Conservation (phyloP, 2,329 filamentous ascomycete genomes). For the Apiospora koreana region DNA sequence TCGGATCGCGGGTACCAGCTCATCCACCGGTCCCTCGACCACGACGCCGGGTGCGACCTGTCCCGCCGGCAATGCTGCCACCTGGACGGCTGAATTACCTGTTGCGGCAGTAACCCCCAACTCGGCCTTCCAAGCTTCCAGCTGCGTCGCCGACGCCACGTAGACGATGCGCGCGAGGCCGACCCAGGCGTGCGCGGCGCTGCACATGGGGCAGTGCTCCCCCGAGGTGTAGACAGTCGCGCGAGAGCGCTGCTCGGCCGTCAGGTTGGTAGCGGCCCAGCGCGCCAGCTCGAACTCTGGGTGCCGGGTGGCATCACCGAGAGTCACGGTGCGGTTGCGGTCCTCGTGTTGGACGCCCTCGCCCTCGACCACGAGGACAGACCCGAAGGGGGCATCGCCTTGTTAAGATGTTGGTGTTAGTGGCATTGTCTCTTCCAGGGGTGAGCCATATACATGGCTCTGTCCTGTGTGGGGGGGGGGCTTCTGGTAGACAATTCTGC, state of each 20-base stretch:
- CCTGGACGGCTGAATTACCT: constrained; percentile 13
- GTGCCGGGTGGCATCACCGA: constrained; percentile 21
- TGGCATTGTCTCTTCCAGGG: no score
- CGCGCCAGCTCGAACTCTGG: constrained; percentile 25
- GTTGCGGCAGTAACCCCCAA: constrained; percentile 11
- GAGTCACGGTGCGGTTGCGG: constrained; percentile 21
- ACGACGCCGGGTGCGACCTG: constrained; percentile 17
- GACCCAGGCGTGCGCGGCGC: constrained; percentile 23
- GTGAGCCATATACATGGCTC: no score
- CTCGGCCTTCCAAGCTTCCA: constrained; percentile 18
- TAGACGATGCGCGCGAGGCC: constrained; percentile 24
- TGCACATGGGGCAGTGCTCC: constrained; percentile 25
- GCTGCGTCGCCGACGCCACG: constrained; percentile 19
- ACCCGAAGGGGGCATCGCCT: constrained; percentile 25
- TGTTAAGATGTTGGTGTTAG: neutral
- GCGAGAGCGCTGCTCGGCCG: constrained; percentile 7
- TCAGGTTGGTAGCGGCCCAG: constrained; percentile 21
- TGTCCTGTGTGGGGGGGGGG: neutral
- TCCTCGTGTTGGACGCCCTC: constrained; percentile 17
- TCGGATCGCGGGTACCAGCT: constrained; percentile 21
- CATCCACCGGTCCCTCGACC: constrained; percentile 20
- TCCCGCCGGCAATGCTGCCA: constrained; percentile 13
- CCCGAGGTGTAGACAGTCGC: constrained; percentile 25
- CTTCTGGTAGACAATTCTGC: no score
- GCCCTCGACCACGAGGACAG: constrained; percentile 18